Evolutionary conservation across 805 yeast genomes (phyloP).

Genomic region (Yamadazyma takamatsuzukensis): DNA sequence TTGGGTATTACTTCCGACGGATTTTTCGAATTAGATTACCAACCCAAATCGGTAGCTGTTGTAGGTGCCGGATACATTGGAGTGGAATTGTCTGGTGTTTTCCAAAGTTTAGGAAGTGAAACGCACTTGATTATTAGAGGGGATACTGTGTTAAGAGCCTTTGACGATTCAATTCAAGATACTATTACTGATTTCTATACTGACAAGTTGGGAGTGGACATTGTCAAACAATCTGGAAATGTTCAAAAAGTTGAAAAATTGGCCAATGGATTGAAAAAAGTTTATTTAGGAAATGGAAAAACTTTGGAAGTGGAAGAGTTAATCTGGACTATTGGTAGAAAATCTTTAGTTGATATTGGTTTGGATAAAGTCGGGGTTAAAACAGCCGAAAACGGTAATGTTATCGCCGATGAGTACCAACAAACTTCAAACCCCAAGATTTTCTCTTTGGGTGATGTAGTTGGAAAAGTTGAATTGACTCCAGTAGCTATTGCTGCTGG

Average conservation of each 20-base stretch:
- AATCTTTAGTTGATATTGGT: slow-evolving; percentile 68
- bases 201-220: slow-evolving; percentile 69
- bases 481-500: slow-evolving; percentile 99
- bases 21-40: slow-evolving; percentile 73
- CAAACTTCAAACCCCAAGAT: slow-evolving; percentile 67
- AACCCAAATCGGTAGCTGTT: slow-evolving; percentile 89
- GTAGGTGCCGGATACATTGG: slow-evolving; percentile 99
- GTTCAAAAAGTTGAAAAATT: slow-evolving; percentile 32
- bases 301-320: slow-evolving; percentile 64
- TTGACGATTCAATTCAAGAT: slow-evolving; percentile 76
- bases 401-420: slow-evolving; percentile 85
- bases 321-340: slow-evolving; percentile 94
- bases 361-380: slow-evolving; percentile 74
- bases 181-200: slow-evolving; percentile 78
- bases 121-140: slow-evolving; percentile 89
- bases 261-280: slow-evolving; percentile 33
- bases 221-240: slow-evolving; percentile 62
- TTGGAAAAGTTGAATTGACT: slow-evolving; percentile 89
- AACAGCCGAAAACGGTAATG: slow-evolving; percentile 54
- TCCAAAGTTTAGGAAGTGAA: slow-evolving; percentile 81
- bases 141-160: slow-evolving; percentile 82
- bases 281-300: slow-evolving; percentile 34
- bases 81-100: slow-evolving; percentile 91
- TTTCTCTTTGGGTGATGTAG: slow-evolving; percentile 90
- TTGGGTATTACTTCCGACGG: slow-evolving; percentile 87